Conservation (phyloP, 2,329 filamentous ascomycete species). For the Thelonectria blattea region DNA sequence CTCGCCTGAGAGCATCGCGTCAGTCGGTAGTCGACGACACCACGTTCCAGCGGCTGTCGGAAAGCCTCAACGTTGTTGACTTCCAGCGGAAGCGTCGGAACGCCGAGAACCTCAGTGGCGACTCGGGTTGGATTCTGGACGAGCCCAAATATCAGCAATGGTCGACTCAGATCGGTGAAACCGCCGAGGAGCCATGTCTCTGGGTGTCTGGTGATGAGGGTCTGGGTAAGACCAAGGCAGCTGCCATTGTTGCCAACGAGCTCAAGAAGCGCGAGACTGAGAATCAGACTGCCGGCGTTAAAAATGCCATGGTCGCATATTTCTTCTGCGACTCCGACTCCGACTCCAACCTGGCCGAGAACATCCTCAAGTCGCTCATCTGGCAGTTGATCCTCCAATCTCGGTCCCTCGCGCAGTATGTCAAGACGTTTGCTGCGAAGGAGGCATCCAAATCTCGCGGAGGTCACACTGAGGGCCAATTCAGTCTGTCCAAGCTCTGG, state of each 20-base stretch:
- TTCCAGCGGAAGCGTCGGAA: slow-evolving; percentile 9
- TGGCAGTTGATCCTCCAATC: slow-evolving; percentile 46
- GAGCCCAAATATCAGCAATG: slow-evolving; percentile 10
- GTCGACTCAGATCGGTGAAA: background rate
- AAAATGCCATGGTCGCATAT: slow-evolving; percentile 42
- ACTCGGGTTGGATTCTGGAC: slow-evolving; percentile 11
- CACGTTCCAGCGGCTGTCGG: slow-evolving; percentile 14
- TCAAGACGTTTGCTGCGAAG: slow-evolving; percentile 44
- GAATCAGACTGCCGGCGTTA: slow-evolving; percentile 15
- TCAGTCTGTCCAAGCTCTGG: slow-evolving; percentile 38
- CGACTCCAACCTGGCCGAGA: slow-evolving; percentile 47
- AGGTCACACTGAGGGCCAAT: slow-evolving; percentile 3
- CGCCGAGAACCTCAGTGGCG: slow-evolving; percentile 12
- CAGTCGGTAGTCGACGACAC: slow-evolving; percentile 15
- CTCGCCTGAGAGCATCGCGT: slow-evolving; percentile 12
- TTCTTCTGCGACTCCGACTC: slow-evolving; percentile 47
- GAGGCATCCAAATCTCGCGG: slow-evolving; percentile 19
- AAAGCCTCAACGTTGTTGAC: slow-evolving; percentile 12
- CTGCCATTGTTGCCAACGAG: slow-evolving; percentile 4
- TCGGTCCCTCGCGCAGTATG: slow-evolving; percentile 44
- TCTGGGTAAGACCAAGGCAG: slow-evolving; percentile 13
- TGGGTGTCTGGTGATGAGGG: slow-evolving; percentile 18
- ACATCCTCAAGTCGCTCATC: slow-evolving; percentile 47
- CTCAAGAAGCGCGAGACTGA: slow-evolving; percentile 13
- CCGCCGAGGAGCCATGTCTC: slow-evolving; percentile 6